A percentile compares a stretch with the other conserved stretches of the same genome.
Conservation (phyloP, 2,329 filamentous ascomycete genomes). For the Arthrobotrys conoides region DNA sequence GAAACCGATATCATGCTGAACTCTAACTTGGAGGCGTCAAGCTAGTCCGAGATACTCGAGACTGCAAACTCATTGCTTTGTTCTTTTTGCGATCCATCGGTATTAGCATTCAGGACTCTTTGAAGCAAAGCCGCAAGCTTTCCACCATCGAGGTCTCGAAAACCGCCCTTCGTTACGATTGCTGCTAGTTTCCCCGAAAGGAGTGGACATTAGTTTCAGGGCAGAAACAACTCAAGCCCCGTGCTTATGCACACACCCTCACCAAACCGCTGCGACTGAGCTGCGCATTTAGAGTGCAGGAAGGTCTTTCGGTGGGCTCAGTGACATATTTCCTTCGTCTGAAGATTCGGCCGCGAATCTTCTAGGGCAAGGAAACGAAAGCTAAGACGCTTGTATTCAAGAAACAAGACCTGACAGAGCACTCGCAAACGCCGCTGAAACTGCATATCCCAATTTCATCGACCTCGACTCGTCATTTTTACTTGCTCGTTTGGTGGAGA, state of each 20-base stretch:
- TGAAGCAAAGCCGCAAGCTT: conserved; percentile 30
- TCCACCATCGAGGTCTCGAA: conserved; percentile 35
- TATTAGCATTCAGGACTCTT: not conserved
- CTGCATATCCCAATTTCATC: conserved; percentile 44
- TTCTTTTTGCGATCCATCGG: conserved; percentile 15
- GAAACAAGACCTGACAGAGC: conserved; percentile 26
- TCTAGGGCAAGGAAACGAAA: conserved; percentile 38
- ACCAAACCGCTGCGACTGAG: conserved; percentile 34
- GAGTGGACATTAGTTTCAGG: conserved; percentile 58
- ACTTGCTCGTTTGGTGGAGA: conserved; percentile 28
- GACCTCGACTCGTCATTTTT: conserved; percentile 28
- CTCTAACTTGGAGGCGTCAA: conserved; percentile 24
- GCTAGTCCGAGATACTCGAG: conserved; percentile 18
- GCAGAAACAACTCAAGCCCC: conserved; percentile 59
- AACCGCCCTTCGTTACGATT: conserved; percentile 47
- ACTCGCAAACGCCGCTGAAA: conserved; percentile 54
- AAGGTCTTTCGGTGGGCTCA: conserved; percentile 20
- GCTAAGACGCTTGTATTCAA: conserved; percentile 23
- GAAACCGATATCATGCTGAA: conserved; percentile 47
- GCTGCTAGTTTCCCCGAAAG: conserved; percentile 46
- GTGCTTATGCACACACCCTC: conserved; percentile 60
- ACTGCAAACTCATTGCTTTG: conserved; percentile 28
- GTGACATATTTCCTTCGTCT: conserved; percentile 51
- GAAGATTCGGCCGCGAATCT: conserved; percentile 27
- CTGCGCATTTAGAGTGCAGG: conserved; percentile 42